These are phyloP conservation scores for Anastatica hierochuntica DNA, from an alignment of 345 rosid genomes.

Conservation along the genomic window DNA sequence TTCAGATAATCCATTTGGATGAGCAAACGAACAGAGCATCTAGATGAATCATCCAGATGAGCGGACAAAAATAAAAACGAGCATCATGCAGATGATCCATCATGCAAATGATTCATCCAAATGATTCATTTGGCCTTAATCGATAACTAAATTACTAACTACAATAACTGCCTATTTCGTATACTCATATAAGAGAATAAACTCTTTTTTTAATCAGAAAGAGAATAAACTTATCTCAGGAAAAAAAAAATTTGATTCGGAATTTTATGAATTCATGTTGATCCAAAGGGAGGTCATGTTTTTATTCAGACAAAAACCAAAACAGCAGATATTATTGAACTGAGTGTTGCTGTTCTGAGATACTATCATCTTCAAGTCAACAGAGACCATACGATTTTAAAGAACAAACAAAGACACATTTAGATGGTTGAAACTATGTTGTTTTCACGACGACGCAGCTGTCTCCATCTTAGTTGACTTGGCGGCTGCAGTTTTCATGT, in stretches of 20 bases:
- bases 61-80: too few relatives aligned
- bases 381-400: not conserved
- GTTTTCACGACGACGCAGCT: slow-evolving; percentile 4
- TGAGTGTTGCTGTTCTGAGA: not conserved
- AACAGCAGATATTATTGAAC: not conserved
- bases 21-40: too few relatives aligned
- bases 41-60: too few relatives aligned
- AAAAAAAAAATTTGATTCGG: not conserved
- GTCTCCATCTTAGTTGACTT: slow-evolving; percentile 25
- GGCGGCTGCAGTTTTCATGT: slow-evolving; percentile 20
- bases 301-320: too few relatives aligned
- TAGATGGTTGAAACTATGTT: not conserved
- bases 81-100: too few relatives aligned
- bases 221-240: too few relatives aligned
- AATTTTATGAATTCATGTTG: not conserved
- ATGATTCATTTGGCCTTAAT: too few relatives aligned
- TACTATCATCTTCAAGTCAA: not conserved
- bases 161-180: not conserved
- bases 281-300: not conserved
- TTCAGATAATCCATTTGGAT: too few relatives aligned
- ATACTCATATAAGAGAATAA: not conserved
- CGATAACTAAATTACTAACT: too few relatives aligned
- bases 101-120: too few relatives aligned
- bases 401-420: slow-evolving; percentile 5
- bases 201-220: too few relatives aligned